Evolutionary conservation across 192 early-diverging fungal species (phyloP).

Genomic region (Gonapodya sp.): DNA sequence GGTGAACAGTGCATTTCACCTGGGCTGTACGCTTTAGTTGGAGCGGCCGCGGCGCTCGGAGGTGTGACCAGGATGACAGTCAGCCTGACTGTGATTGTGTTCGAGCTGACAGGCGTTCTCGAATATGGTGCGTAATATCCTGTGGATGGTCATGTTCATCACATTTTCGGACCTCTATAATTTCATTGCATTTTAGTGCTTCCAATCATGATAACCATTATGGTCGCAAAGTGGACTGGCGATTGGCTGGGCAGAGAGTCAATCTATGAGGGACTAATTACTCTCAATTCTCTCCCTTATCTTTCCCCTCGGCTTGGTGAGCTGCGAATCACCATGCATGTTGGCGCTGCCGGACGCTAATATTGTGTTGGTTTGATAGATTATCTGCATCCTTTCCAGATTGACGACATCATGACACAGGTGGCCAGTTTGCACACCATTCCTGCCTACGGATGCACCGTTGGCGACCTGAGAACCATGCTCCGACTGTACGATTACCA

Average conservation of each 20-base stretch:
- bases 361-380: constrained; percentile 35
- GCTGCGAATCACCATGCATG: neutral
- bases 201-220: constrained; percentile 15
- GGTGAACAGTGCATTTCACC: constrained; percentile 11
- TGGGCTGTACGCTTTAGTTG: constrained; percentile 87
- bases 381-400: constrained; percentile 33
- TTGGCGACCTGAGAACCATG: constrained; percentile 32
- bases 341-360: neutral
- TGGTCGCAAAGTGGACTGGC: constrained; percentile 50
- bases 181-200: constrained; percentile 41
- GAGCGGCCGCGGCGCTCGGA: constrained; percentile 80
- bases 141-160: constrained; percentile 36
- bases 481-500: constrained; percentile 50
- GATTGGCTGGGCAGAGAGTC: constrained; percentile 63
- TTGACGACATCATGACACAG: constrained; percentile 47
- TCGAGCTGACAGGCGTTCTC: constrained; percentile 93
- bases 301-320: constrained; percentile 28
- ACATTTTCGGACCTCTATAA: constrained; percentile 51
- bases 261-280: constrained; percentile 68
- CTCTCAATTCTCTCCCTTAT: constrained; percentile 66
- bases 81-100: constrained; percentile 92
- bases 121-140: constrained; percentile 71
- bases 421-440: constrained; percentile 50
- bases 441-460: constrained; percentile 26
- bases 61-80: constrained; percentile 89